Evolutionary conservation across 164 flowering plant genomes (phyloP), one percentile per base, ranked within the genome.

Genomic region (Warburgia ugandensis): DNA sequence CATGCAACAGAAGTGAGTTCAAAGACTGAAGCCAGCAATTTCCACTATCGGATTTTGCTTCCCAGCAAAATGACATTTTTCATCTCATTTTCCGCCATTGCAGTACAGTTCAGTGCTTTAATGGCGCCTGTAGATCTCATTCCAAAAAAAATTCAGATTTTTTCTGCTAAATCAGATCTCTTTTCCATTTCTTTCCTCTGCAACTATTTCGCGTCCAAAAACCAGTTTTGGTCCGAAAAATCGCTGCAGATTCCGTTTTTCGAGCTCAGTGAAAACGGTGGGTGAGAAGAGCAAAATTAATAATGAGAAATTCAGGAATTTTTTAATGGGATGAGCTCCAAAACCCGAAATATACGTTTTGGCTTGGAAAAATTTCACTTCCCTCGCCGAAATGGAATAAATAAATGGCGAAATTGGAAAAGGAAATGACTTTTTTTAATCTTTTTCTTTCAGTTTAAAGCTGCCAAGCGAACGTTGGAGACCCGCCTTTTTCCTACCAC

Each of bases 281-380:
- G 31, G 20, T 29, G 29, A 46, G 30, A 48, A 28, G 21, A 42
- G 20, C n/a, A n/a, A n/a, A n/a, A n/a, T n/a, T n/a, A n/a, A n/a
- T n/a, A 42, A 16, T 16, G 20, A 42, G 45, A 28, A 23, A 36
- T 51, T 17, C 5, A 16, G 11, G 29, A 46, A 36, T 67, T 64
- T 66, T 68, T 60, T 45, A 64, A 35, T 54, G 29, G 16, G 28
- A 49, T 14, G 40, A 50, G 58, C 63, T 45, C 35, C 61, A 63
- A 67, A 57, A 55, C 54, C 48, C 54, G 33, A 67, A 76, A 64
- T 68, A 62, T 70, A 76, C 74, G 70, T 71, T 80, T 76, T 73
- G 81, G 54, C 57, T 50, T 29, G 36, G n/a, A 33, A 56, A 49
- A 28, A n/a, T n/a, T n/a, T n/a, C n/a, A n/a, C n/a, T n/a, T n/a